Percentiles rank a stretch among this genome's conserved stretches.
Evolutionary conservation across 2,329 filamentous ascomycete genomes (phyloP).

Genomic region (Pseudonectria buxi): DNA sequence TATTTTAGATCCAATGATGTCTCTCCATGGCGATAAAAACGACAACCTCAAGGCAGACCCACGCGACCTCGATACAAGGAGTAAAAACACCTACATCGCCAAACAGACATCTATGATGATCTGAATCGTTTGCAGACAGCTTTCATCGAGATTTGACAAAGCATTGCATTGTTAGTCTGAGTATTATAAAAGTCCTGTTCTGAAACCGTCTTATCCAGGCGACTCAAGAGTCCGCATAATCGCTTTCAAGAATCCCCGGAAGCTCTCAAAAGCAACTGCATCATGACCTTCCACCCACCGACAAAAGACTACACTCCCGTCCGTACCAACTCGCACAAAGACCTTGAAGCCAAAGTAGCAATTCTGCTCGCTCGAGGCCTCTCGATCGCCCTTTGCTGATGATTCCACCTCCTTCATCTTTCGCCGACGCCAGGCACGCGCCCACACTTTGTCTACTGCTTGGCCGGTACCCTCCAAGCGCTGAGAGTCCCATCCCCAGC

Average conservation of each 20-base stretch:
- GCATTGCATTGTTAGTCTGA: too few relatives aligned
- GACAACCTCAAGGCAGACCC: too few relatives aligned
- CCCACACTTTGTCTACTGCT: slow-evolving; percentile 70
- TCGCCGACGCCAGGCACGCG: slow-evolving; percentile 62
- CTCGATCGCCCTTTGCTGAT: too few relatives aligned
- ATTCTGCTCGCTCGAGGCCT: slow-evolving; percentile 13
- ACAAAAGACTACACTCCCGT: slow-evolving; percentile 42
- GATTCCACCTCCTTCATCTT: slow-evolving; percentile 45
- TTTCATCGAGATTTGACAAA: too few relatives aligned
- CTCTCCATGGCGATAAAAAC: too few relatives aligned
- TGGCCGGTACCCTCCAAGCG: slow-evolving; percentile 53
- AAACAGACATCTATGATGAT: too few relatives aligned
- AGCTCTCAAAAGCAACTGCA: slow-evolving; percentile 72
- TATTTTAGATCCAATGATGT: too few relatives aligned
- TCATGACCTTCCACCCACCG: slow-evolving; percentile 68
- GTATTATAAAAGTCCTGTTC: too few relatives aligned
- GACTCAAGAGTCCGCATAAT: slow-evolving; percentile 15
- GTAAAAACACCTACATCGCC: too few relatives aligned
- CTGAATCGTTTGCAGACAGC: too few relatives aligned
- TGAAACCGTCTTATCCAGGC: too few relatives aligned
- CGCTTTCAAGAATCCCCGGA: slow-evolving; percentile 68
- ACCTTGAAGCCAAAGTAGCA: slow-evolving; percentile 54
- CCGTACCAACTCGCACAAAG: slow-evolving; percentile 34
- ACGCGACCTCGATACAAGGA: too few relatives aligned
- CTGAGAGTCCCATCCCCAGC: slow-evolving; percentile 57